Percentiles rank a stretch among this genome's conserved stretches.
These are phyloP conservation scores for Schizopora paradoxa DNA, from an alignment of 1,284 basidiomycete species.

Conservation along the genomic window DNA sequence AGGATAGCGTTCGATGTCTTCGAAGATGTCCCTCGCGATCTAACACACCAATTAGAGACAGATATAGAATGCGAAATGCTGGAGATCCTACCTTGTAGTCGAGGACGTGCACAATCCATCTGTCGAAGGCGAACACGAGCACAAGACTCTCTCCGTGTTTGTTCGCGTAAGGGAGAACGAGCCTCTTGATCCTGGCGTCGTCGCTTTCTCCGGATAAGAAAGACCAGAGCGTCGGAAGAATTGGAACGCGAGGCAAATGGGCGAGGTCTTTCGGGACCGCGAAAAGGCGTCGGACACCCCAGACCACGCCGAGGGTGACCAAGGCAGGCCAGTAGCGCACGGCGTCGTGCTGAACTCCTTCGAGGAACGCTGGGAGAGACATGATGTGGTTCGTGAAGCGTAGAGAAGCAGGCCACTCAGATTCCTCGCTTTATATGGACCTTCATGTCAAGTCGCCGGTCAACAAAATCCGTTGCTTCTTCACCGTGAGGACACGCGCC, in stretches of 20 bases:
- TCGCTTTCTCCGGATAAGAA: conserved; percentile 21
- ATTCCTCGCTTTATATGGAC: too few species aligned
- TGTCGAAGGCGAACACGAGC: conserved; percentile 22
- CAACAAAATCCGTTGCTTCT: too few species aligned
- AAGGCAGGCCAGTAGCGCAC: background rate
- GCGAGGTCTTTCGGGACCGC: conserved; percentile 19
- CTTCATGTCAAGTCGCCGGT: too few species aligned
- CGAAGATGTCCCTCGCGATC: conserved; percentile 6
- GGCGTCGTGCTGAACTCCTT: background rate
- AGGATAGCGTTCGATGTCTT: conserved; percentile 20
- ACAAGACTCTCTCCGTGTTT: conserved; percentile 20
- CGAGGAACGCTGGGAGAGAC: background rate
- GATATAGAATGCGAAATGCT: background rate
- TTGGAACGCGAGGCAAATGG: conserved; percentile 22
- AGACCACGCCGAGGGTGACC: background rate
- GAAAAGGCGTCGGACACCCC: conserved; percentile 13
- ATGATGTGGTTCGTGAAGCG: too few species aligned
- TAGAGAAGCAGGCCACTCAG: too few species aligned
- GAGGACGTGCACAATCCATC: conserved; percentile 25
- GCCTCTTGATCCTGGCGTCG: conserved; percentile 19
- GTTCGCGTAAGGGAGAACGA: conserved; percentile 21
- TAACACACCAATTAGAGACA: background rate
- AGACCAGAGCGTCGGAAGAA: conserved; percentile 21
- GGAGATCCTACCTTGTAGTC: conserved; percentile 19
- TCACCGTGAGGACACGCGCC: too few species aligned